phyloP scores from a whole-genome alignment of 2,329 filamentous ascomycete genomes.

The Aspergillus sp. region DNA sequence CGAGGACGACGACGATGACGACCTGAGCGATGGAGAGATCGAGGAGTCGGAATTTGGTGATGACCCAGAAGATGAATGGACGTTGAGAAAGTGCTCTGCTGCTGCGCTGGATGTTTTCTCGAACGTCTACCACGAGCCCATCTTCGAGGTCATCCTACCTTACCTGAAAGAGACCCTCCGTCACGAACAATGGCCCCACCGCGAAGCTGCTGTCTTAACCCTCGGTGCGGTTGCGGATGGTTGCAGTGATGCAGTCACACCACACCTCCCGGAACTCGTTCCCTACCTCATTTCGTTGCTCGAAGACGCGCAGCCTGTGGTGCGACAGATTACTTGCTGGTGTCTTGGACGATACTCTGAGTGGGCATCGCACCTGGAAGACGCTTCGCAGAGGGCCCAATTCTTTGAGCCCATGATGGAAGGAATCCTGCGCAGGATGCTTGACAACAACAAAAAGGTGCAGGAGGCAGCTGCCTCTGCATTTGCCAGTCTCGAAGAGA shows the following conservation, averaged over 20 bases:
- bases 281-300: constrained; percentile 84
- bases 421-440: constrained; percentile 86
- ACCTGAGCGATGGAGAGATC: constrained; percentile 82
- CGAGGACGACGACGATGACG: constrained; percentile 57
- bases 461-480: constrained; percentile 94
- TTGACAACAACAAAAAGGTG: constrained; percentile 95
- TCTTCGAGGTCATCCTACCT: constrained; percentile 87
- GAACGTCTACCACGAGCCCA: constrained; percentile 75
- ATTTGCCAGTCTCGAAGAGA: constrained; percentile 93
- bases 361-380: constrained; percentile 75
- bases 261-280: constrained; percentile 82
- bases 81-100: constrained; percentile 91
- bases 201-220: constrained; percentile 89
- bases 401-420: constrained; percentile 98
- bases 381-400: constrained; percentile 59
- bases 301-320: constrained; percentile 77
- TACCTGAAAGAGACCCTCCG: constrained; percentile 86
- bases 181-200: constrained; percentile 81
- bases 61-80: constrained; percentile 90
- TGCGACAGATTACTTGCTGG: constrained; percentile 97
- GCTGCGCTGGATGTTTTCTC: constrained; percentile 92
- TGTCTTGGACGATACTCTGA: constrained; percentile 86
- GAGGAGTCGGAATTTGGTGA: constrained; percentile 63
- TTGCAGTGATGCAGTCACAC: constrained; percentile 81
- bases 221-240: constrained; percentile 92